Evolutionary conservation across 2,329 filamentous ascomycete species (phyloP), one percentile per base, ranked within the genome.

Genomic region (Trichothecium roseum): DNA sequence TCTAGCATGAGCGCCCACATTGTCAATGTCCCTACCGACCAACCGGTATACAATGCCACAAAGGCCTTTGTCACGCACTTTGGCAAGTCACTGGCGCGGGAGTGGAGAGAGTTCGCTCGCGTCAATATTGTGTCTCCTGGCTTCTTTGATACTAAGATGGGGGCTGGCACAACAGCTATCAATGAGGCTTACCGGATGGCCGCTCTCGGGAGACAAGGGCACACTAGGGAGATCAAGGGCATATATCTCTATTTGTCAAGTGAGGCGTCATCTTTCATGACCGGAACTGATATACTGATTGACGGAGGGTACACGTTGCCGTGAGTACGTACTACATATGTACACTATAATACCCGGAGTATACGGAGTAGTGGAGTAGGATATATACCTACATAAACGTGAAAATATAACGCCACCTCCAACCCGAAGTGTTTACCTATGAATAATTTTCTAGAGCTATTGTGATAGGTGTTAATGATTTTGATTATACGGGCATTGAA

Each of bases 151-250:
- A 73, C 69, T 1, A 68, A 69, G 44, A 69, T 74, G 59, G 66
- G 68, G 0, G 68, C 68, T 1, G 53, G 60, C 13, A 57, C 60
- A 0, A 30, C 38, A 3, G 57, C 57, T 3, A 41, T 64, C 7
- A 63, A 70, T 14, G 68, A 72, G 46, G 63, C 59, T 1, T 58
- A 63, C 30, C 48, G 64, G 1, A 72, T 74, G 68, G 57, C 68
- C 1, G 57, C 59, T 2, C 45, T 72, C 13, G 67, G 72, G 27
- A 66, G 75, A 40, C 67, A 78, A 42, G 75, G 71, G 18, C 68
- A 80, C 47, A 73, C 74, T 4, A 77, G 75, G 60, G 76, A 80
- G 60, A 60, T 80, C 43, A 80, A 79, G 64, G 75, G 72, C 5
- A 52, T 68, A 12, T 73, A 71, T 43, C 52, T 72, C 27, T 72